Base-by-base conservation (phyloP, 164 flowering plant genomes). In the Annona cherimola region DNA sequence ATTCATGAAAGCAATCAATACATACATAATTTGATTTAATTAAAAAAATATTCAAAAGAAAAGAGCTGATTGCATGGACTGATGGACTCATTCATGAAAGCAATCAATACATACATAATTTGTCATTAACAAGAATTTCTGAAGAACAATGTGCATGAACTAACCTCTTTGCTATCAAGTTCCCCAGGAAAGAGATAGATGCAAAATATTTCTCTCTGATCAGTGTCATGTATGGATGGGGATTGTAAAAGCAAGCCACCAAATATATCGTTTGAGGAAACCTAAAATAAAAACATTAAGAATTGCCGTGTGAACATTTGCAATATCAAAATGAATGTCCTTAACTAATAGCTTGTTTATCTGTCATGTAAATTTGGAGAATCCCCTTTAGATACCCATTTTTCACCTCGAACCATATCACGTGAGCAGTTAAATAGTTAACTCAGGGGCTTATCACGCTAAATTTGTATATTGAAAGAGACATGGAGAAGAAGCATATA, bases 141-240 rank as follows among this genome's bases (percentile, higher is more conserved):
- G 14, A 50, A 11, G 14, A 50, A 50, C 14, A 50, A 50, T 50
- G 54, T 8, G 18, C 9, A 44, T 3, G 16, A 2, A 63, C 78
- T 2, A 67, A 92, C 98, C 94, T 88, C 84, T 72, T 6, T 81
- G 54, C 71, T 81, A 44, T 72, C 72, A 12, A 40, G 4, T 67
- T 60, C 81, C 76, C 92, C 98, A 4, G 97, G 94, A 68, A 77
- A 80, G 72, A 96, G 85, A 78, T 84, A 91, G 61, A 91, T 62
- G 69, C 84, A 85, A 79, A 96, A 96, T 79, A 88, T 83, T 63
- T 91, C 90, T 78, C 99, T 87, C 70, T 89, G 90, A 82, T 93
- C 97, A 76, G 76, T 63, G 76, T 90, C 97, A 80, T 83, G 73
- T 42, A 76, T 54, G 39, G 87, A 74, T 59, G 98, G 90, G 75